Evolutionary conservation across 345 rosid species (phyloP).

Genomic region (Lepidium africanum): DNA sequence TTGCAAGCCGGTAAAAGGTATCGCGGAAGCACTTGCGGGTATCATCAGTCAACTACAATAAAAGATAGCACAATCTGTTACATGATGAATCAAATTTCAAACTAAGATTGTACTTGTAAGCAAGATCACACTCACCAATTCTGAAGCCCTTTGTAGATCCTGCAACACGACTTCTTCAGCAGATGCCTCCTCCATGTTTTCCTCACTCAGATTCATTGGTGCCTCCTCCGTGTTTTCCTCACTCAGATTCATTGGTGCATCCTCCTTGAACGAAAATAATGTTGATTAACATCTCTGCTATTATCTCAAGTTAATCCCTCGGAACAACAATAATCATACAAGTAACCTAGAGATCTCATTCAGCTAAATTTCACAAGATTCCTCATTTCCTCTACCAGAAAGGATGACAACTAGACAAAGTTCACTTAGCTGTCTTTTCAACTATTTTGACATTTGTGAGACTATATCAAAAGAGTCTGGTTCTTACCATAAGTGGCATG

Average conservation of each 20-base stretch:
- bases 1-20: slow-evolving; percentile 82
- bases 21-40: slow-evolving; percentile 75
- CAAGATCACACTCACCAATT: slow-evolving; percentile 37
- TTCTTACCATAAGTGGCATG: slow-evolving; percentile 21
- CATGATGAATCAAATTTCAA: not conserved
- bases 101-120: not conserved
- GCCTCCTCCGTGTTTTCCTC: slow-evolving; percentile 18
- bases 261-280: slow-evolving; percentile 13
- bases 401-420: not conserved
- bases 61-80: not conserved
- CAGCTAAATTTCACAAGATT: not conserved
- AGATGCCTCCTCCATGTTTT: slow-evolving; percentile 33
- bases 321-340: not conserved
- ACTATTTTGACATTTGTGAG: not conserved
- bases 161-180: slow-evolving; percentile 54
- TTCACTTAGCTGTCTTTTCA: not conserved
- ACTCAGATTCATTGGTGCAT: slow-evolving; percentile 1
- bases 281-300: slow-evolving; percentile 1
- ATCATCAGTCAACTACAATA: slow-evolving; percentile 44
- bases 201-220: slow-evolving; percentile 13
- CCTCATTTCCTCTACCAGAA: not conserved
- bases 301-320: not conserved
- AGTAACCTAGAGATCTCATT: not conserved
- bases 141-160: slow-evolving; percentile 55
- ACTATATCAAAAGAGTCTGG: not conserved